Conservation (phyloP, 106 monocot species). For the Dendrobium chrysotoxum region DNA sequence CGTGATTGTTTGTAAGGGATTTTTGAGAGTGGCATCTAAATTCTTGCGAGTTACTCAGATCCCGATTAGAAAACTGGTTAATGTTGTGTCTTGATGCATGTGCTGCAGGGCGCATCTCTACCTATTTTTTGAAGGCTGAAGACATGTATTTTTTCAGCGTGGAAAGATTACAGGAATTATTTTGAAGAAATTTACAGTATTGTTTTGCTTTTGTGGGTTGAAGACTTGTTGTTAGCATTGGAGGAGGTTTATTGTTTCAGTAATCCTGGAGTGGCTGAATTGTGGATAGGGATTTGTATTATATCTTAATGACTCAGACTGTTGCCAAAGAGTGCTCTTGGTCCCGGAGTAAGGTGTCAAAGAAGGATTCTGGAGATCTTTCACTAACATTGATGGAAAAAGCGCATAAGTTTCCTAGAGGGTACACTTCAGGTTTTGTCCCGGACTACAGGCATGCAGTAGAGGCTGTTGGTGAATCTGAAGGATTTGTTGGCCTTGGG, state of each 20-base stretch:
- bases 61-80: not conserved
- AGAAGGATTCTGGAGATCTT: constrained; percentile 11
- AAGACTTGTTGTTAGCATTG: not conserved
- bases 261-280: not conserved
- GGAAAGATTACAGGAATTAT: not conserved
- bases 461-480: constrained; percentile 61
- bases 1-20: not conserved
- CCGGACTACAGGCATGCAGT: constrained; percentile 26
- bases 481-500: constrained; percentile 49
- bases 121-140: not conserved
- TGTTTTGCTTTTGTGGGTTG: not conserved
- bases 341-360: constrained; percentile 15
- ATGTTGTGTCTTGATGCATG: not conserved
- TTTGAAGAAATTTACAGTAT: not conserved
- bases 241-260: not conserved
- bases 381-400: constrained; percentile 39
- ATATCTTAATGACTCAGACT: constrained; percentile 19
- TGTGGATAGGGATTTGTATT: not conserved
- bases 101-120: not conserved
- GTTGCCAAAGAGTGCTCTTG: constrained; percentile 28
- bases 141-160: not conserved
- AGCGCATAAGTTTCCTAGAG: constrained; percentile 25
- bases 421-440: constrained; percentile 23
- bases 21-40: not conserved
- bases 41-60: not conserved